Evolutionary conservation across 179 eudicot species (phyloP).

Genomic region (Drosera spatulata): DNA sequence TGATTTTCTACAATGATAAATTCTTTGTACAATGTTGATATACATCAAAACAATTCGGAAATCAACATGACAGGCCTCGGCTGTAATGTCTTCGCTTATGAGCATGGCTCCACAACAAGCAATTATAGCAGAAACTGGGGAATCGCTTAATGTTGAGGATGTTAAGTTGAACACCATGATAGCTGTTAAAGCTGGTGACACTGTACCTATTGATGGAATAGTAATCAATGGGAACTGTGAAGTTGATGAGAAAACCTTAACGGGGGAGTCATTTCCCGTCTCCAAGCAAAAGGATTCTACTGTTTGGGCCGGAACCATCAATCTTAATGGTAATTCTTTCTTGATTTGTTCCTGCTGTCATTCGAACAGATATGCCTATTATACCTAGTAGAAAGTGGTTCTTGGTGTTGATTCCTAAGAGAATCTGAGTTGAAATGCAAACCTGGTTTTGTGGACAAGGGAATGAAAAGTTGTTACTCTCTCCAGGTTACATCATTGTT

Average conservation of each 20-base stretch:
- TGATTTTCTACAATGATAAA: too few relatives aligned
- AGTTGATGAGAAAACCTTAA: constrained; percentile 79
- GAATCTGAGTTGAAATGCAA: too few relatives aligned
- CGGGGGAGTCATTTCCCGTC: constrained; percentile 89
- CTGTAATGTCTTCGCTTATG: constrained; percentile 73
- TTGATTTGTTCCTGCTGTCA: not conserved
- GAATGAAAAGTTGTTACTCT: not conserved
- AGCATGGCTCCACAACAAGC: constrained; percentile 81
- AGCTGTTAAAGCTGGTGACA: constrained; percentile 76
- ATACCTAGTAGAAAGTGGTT: too few relatives aligned
- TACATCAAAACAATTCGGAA: too few relatives aligned
- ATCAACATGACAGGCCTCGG: constrained; percentile 43
- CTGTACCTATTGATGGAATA: constrained; percentile 74
- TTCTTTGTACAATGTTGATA: too few relatives aligned
- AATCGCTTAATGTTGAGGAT: constrained; percentile 53
- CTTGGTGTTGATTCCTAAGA: too few relatives aligned
- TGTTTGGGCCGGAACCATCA: constrained; percentile 93
- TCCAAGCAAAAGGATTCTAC: constrained; percentile 50
- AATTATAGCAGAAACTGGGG: constrained; percentile 70
- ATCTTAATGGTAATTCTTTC: constrained; percentile 62
- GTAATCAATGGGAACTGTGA: constrained; percentile 81
- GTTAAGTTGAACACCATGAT: constrained; percentile 49
- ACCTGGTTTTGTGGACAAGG: too few relatives aligned
- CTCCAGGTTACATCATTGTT: constrained; percentile 58
- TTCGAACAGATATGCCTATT: not conserved